Evolutionary conservation across 768 basidiomycete genomes (phyloP).

Genomic region (Pleurotus eryngii): DNA sequence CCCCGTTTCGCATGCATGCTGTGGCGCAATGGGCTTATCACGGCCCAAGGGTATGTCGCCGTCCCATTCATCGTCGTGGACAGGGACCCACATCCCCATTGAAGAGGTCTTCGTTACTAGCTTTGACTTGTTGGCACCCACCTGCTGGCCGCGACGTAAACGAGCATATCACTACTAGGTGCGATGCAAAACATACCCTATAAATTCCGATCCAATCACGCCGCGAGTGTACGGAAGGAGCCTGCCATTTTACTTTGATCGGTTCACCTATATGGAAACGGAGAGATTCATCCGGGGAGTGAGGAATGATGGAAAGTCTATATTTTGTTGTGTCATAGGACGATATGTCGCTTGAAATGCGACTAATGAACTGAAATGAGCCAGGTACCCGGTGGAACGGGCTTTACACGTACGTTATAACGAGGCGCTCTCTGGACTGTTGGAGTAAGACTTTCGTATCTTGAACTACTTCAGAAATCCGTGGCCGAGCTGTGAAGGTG

Average conservation of each 20-base stretch:
- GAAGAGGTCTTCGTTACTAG: constrained; percentile 83
- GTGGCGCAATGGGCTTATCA: constrained; percentile 29
- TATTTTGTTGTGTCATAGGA: constrained; percentile 81
- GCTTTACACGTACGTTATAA: constrained; percentile 73
- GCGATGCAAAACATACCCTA: constrained; percentile 42
- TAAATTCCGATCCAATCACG: constrained; percentile 97
- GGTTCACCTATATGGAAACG: constrained; percentile 91
- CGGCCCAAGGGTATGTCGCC: constrained; percentile 70
- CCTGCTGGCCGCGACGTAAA: constrained; percentile 33
- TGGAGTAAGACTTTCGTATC: constrained; percentile 90
- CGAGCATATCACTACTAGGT: not conserved
- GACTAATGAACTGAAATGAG: constrained; percentile 38
- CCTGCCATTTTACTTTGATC: constrained; percentile 83
- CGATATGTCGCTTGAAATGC: constrained; percentile 79
- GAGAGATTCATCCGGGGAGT: constrained; percentile 40
- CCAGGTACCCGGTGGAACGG: not conserved
- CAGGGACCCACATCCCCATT: constrained; percentile 89
- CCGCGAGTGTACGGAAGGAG: constrained; percentile 80
- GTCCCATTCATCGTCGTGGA: constrained; percentile 91
- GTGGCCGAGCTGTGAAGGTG: constrained; percentile 68
- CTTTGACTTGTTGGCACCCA: constrained; percentile 84
- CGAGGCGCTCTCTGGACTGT: constrained; percentile 85
- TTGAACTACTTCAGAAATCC: constrained; percentile 83
- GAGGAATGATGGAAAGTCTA: constrained; percentile 57
- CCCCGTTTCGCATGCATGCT: constrained; percentile 52